Evolutionary conservation across 2,329 filamentous ascomycete species (phyloP).

Genomic region (Fusarium haematococcum): DNA sequence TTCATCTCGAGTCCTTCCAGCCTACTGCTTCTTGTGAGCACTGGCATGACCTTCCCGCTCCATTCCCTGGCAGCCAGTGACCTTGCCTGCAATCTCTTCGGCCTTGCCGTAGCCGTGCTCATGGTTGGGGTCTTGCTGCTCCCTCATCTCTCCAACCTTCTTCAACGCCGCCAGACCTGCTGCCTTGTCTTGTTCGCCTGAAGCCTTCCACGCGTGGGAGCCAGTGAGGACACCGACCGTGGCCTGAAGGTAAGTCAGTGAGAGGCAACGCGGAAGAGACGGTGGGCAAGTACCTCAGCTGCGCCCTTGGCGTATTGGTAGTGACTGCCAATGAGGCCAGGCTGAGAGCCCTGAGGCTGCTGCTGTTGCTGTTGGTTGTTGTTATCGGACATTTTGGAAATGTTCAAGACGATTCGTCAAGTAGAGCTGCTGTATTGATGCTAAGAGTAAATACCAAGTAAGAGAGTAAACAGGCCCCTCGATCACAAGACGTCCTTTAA

Average conservation of each 20-base stretch:
- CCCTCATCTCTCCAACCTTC: conserved; percentile 66
- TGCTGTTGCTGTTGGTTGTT: conserved; percentile 38
- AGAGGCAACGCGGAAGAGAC: neutral
- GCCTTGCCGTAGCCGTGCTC: conserved; percentile 69
- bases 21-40: conserved; percentile 48
- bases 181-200: conserved; percentile 73
- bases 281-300: conserved; percentile 64
- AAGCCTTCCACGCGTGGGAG: conserved; percentile 71
- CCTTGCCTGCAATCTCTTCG: conserved; percentile 73
- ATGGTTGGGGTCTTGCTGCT: conserved; percentile 60
- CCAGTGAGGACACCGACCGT: conserved; percentile 72
- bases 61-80: conserved; percentile 78
- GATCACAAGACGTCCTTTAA: conserved; percentile 18
- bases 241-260: conserved; percentile 53
- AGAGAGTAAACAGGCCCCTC: neutral
- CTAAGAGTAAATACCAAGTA: neutral
- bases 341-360: conserved; percentile 53
- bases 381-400: conserved; percentile 46
- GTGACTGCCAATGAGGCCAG: conserved; percentile 72
- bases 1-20: neutral
- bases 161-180: conserved; percentile 73
- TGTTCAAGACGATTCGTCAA: neutral
- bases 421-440: neutral
- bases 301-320: conserved; percentile 77
- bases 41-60: conserved; percentile 69